Base-by-base conservation (phyloP, 2,329 filamentous ascomycete species). In the Boeremia lycopersici region DNA sequence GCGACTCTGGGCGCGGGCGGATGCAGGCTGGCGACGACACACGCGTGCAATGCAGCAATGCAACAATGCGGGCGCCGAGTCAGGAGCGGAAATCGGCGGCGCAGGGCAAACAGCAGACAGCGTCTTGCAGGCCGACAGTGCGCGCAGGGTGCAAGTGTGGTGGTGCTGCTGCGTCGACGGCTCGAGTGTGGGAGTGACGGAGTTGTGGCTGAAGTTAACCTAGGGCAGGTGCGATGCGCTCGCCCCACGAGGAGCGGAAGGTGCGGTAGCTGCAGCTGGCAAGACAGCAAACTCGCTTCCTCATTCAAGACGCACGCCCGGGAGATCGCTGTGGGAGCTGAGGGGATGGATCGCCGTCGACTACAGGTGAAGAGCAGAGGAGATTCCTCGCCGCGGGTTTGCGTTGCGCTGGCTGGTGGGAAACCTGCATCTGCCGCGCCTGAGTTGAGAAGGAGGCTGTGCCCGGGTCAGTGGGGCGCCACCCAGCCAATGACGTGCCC, bases 161-260 rank as follows among this genome's bases (percentile, higher is more conserved):
- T 50, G 51, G 48, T 48, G 57, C 50, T 53, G 54, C 52, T 26
- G 56, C 30, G 50, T 39, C 39, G 51, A 54, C 34, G 39, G 34
- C n/a, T 31, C 40, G 43, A 43, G 44, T 34, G 23, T 53, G 50
- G 51, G 46, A 36, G 36, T 55, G 52, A 55, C 52, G 46, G 19
- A 55, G 13, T 50, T 55, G 52, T 55, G 52, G 52, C 52, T 54
- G 52, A 54, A 54, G 40, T 45, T 44, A 54, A 54, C 45, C 51
- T 44, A 54, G 31, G 40, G 52, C 40, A 54, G 50, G 45, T 54
- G 52, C 52, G 41, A 45, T 54, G 52, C 30, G 52, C 45, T 54
- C 52, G 48, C 51, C 52, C 52, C 46, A 54, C 52, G 52, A 49
- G 31, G 30, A 49, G 52, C 52, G 52, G 52, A 49, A 44, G 46